Evolutionary conservation across 2,329 filamentous ascomycete genomes (phyloP), one percentile per base, ranked within the genome.

Genomic region (Dactylonectria macrodidyma): DNA sequence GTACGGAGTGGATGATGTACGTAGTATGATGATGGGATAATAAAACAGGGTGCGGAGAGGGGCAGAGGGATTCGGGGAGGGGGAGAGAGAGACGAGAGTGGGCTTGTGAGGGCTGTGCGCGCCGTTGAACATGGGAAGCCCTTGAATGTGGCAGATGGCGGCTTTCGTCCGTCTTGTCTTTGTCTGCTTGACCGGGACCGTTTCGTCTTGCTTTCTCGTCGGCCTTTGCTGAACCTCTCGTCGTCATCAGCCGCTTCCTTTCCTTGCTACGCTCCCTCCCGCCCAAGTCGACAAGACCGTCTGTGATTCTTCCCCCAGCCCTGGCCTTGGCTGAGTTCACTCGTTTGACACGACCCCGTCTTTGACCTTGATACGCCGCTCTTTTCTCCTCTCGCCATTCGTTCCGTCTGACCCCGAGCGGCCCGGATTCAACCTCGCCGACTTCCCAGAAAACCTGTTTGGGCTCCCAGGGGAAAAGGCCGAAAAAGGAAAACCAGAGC

Each of bases 281-380:
- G 26, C 26, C 26, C 26, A 30, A 30, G 26, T 30, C 38, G 24
- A 14, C 19, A 30, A 38, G 24, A 61, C 16, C n/a, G 51, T 48
- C 59, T 22, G 59, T 56, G 48, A 62, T 47, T 50, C 56, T 46
- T 61, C 19, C 22, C 22, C 54, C 64, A 62, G 64, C 64, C 59
- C 64, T 62, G 64, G 64, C 59, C 47, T 66, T 66, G 64, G 64
- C 59, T 66, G 64, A 66, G 54, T 66, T 58, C 64, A 66, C 59
- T 66, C 64, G 64, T 66, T 66, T 66, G 64, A 66, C 64, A 66
- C 64, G 64, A 66, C 64, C 41, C 26, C 26, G 26, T 30, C 26
- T 30, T 30, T 30, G 26, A 44, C 47, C 50, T 59, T 59, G 51
- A 58, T 54, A 30, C 33, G 19, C 38, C 46, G 52, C 54, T 30